Evolutionary conservation across 805 yeast genomes (phyloP).

Genomic region (Lipomyces orientalis): DNA sequence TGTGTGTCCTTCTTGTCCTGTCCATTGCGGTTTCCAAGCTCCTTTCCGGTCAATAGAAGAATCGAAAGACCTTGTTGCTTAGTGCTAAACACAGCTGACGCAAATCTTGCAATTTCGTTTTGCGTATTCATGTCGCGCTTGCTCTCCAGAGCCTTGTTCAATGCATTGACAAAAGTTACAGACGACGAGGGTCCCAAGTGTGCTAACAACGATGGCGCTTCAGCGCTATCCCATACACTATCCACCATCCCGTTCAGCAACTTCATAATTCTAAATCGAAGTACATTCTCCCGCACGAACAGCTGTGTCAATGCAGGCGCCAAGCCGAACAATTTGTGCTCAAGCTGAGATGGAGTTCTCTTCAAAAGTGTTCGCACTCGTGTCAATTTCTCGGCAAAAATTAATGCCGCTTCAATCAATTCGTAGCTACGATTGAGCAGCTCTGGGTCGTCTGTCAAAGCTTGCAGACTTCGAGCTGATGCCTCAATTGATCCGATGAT

Average conservation of each 20-base stretch:
- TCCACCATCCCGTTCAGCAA: slow-evolving; percentile 52
- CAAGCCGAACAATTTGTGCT: slow-evolving; percentile 60
- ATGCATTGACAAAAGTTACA: slow-evolving; percentile 60
- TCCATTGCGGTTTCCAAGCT: slow-evolving; percentile 34
- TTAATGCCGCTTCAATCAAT: slow-evolving; percentile 59
- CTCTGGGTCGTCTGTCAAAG: slow-evolving; percentile 52
- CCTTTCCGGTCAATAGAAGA: slow-evolving; percentile 45
- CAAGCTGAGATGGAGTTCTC: slow-evolving; percentile 66
- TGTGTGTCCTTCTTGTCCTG: slow-evolving; percentile 17
- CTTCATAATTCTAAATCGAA: slow-evolving; percentile 60
- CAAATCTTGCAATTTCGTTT: slow-evolving; percentile 40
- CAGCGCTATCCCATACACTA: slow-evolving; percentile 54
- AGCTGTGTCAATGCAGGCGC: slow-evolving; percentile 63
- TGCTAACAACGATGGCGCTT: slow-evolving; percentile 79
- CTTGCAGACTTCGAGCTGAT: slow-evolving; percentile 48
- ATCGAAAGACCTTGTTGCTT: slow-evolving; percentile 50
- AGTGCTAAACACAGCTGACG: slow-evolving; percentile 41
- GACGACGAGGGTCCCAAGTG: slow-evolving; percentile 75
- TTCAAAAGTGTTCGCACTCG: slow-evolving; percentile 60
- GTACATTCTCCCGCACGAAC: slow-evolving; percentile 56
- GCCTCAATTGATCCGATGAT: slow-evolving; percentile 57
- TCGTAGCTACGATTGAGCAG: slow-evolving; percentile 55
- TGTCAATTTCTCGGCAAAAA: slow-evolving; percentile 62
- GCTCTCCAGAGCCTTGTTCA: slow-evolving; percentile 65
- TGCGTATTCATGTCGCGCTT: slow-evolving; percentile 42